These are phyloP conservation scores for Colletotrichum liriopes DNA, from an alignment of 2,329 filamentous ascomycete genomes.

Conservation along the genomic window DNA sequence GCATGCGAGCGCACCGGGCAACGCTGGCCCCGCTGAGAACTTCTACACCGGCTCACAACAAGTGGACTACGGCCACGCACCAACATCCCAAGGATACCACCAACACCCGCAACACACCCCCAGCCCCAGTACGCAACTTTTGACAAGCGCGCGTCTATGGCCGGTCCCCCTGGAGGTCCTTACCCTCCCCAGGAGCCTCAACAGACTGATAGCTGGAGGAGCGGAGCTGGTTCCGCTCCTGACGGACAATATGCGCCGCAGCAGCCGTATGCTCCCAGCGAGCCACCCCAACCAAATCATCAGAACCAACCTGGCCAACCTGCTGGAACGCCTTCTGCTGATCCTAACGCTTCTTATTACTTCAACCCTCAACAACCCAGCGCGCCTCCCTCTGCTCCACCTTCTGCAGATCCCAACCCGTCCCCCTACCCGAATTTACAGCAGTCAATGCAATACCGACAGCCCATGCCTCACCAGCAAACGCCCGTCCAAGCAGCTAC, in stretches of 20 bases:
- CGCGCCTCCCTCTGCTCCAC: conserved; percentile 49
- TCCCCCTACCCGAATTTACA: conserved; percentile 70
- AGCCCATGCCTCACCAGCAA: conserved; percentile 55
- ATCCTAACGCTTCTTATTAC: conserved; percentile 73
- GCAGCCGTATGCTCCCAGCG: conserved; percentile 51
- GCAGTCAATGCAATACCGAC: conserved; percentile 62
- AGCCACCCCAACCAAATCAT: conserved; percentile 50
- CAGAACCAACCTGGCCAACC: conserved; percentile 48
- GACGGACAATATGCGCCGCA: conserved; percentile 55
- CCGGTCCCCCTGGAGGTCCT: conserved; percentile 58
- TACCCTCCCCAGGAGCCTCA: conserved; percentile 64
- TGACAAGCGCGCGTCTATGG: conserved; percentile 58
- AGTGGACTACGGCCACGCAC: conserved; percentile 62
- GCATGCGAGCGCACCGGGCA: conserved; percentile 65
- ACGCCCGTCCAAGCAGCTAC: conserved; percentile 50
- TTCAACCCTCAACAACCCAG: conserved; percentile 60
- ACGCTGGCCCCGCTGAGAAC: conserved; percentile 76
- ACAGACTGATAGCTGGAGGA: conserved; percentile 68
- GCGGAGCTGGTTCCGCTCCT: conserved; percentile 41
- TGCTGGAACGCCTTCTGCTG: conserved; percentile 53
- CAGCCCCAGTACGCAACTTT: conserved; percentile 63
- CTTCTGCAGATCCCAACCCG: conserved; percentile 59
- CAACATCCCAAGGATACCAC: conserved; percentile 69
- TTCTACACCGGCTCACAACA: conserved; percentile 82
- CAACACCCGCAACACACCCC: conserved; percentile 55